Base-by-base conservation (phyloP, 495 filamentous ascomycete species). In the Lasiosphaeris hirsuta region DNA sequence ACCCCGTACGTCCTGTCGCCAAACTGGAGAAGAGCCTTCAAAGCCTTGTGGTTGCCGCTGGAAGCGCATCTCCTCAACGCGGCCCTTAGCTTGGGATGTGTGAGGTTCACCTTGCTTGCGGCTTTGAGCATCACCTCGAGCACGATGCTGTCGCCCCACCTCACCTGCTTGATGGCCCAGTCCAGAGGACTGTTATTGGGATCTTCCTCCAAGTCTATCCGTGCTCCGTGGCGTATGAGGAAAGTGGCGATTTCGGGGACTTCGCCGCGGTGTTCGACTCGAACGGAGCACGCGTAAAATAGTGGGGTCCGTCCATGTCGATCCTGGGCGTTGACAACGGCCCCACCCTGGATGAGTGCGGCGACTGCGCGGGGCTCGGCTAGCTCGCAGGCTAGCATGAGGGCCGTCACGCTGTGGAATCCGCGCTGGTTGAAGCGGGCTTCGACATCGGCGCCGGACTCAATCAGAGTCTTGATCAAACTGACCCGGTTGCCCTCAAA, bases 331-430 rank as follows among this genome's bases (percentile, higher is more conserved):
- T 68, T 61, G 38, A 65, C 59, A 18, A 51, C 47, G 11, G 65
- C 65, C 34, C 65, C 65, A 38, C 54, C 39, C 6, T 50, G 30
- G 15, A 63, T 39, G 1, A 68, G 53, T 15, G 58, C 59, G 11
- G 54, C 48, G 9, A 65, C 62, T 0, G 56, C 60, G 1, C 60
- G 60, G 4, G 65, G 62, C 34, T 63, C 62, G 13, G 60, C 62
- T 30, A 63, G 55, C 49, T 68, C 63, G 47, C 62, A 65, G n/a
- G 65, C 65, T 10, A 68, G 44, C 65, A 68, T 68, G 9, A 68
- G 55, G 18, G 63, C 46, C 1, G 65, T 65, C 18, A 45, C 60
- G n/a, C 49, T 35, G 7, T 56, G 62, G 37, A 63, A 58, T 36
- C 53, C 46, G 35, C 59, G 58, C 47, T 65, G 63, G 56, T 68